Evolutionary conservation across 108 stramenopile species (phyloP), one percentile per base, ranked within the genome.

Genomic region (Skeletonema menzelii): DNA sequence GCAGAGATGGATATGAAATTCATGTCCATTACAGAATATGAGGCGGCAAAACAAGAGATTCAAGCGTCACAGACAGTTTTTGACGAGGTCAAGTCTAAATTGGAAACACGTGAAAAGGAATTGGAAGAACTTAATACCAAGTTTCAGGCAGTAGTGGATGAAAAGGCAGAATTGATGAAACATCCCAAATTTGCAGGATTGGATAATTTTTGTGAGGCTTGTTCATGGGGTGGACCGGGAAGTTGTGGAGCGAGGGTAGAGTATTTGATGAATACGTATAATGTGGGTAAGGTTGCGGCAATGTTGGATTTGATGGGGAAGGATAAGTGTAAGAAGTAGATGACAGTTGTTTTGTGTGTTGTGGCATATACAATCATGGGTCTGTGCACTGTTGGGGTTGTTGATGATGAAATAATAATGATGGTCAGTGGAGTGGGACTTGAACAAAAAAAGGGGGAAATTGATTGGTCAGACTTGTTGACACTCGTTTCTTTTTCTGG

Each of bases 11-110:
- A 55, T 59, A 63, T 42, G 69, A 89, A 61, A 44, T 80, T 57
- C 75, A 86, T 60, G 86, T 69, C 64, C 40, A 49, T 46, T 27
- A 72, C 19, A 77, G 86, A 34, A 26, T 93, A 83, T n/a, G 55
- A 86, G 34, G 56, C 69, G 1, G 71, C 37, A 24, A 24, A 24
- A 10, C 40, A 26, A 20, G 72, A 85, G 37, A 44, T 70, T 5
- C 56, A 64, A 1, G 20, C 15, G 0, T 24, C 37, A 30, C 67
- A 82, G 82, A 20, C 62, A 4, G 71, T 60, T 7, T 66, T 82
- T 11, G 83, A 75, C 0, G 61, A 63, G 49, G 59, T 86, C 5
- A 81, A 82, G 6, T 20, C 64, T 5, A 58, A 40, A 0, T 47
- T 70, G 5, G 27, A 72, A 79, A 15, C 72, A 68, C 20, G 70